Percentiles rank a stretch among this genome's conserved stretches.
These are phyloP conservation scores for Magnolia kwangsiensis DNA, from an alignment of 164 flowering plant genomes.

Conservation along the genomic window DNA sequence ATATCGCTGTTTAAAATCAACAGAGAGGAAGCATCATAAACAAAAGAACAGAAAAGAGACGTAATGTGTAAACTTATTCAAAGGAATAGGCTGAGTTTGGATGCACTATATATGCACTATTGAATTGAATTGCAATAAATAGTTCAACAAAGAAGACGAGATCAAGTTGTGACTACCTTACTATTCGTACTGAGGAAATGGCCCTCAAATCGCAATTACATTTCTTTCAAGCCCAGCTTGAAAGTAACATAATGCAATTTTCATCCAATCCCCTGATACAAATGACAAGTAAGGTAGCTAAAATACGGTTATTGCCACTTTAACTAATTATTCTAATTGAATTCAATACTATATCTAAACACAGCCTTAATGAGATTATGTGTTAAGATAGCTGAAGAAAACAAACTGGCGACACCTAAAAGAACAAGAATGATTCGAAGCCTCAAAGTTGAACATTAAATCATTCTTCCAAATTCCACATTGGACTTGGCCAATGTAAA, in stretches of 20 bases:
- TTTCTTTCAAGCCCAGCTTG: background rate
- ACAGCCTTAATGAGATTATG: background rate
- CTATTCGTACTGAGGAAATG: background rate
- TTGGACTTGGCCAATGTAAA: background rate
- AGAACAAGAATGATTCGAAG: background rate
- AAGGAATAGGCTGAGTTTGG: no score
- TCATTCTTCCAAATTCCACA: background rate
- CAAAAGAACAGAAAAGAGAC: no score
- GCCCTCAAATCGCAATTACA: background rate
- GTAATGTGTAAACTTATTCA: no score
- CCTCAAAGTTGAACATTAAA: background rate
- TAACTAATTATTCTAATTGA: no score
- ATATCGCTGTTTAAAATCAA: no score
- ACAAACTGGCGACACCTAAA: background rate
- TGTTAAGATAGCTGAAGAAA: background rate
- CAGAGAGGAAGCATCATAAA: no score
- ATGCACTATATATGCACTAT: no score
- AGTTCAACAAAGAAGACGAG: background rate
- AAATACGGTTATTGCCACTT: background rate
- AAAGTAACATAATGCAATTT: background rate
- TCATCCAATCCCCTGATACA: background rate
- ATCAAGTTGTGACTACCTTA: background rate
- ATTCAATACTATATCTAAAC: background rate
- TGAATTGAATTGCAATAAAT: background rate
- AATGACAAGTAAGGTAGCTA: background rate